Evolutionary conservation across 78 protist genomes (phyloP), one percentile per base, ranked within the genome.

Genomic region (Speleostelium caveatum): DNA sequence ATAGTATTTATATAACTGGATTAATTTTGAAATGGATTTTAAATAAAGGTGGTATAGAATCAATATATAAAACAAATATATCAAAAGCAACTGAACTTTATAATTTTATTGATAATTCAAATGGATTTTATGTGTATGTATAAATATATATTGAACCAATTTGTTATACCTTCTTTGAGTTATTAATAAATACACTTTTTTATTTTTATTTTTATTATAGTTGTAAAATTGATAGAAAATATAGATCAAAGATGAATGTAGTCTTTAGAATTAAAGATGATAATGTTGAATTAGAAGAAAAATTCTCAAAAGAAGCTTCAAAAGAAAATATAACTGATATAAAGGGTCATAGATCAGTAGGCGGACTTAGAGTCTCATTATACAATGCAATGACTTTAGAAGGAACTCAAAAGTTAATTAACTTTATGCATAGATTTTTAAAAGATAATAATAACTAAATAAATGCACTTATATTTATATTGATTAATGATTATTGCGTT

Each of bases 281-380:
- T 36, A 74, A 76, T 38, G 28, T 26, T 2, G 77, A 33, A 24
- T 45, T 86, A 22, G 93, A 93, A 67, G 80, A 86, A 41, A 78
- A 85, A 38, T 97, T 96, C 60, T 6, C 96, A 12, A 71, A 51
- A 33, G 95, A 86, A 42, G 98, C 98, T 38, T 62, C 30, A 24
- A 42, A 80, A 28, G 24, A 36, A 21, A 90, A 86, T 62, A 63
- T 95, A 60, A 36, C 72, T 17, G 79, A 75, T 71, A 55, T 75
- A 28, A 53, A 42, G 24, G 98, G 98, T 35, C 98, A 97, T 86
- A 66, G 98, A 36, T 90, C 96, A 10, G 98, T 96, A 32, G 99
- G 99, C 41, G 98, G 97, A 19, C 36, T 97, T 49, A 92, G 99
- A 49, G 98, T 96, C 4, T 96, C 98, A 38, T 28, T 97, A 60